Percentiles rank a stretch among this genome's conserved stretches.
Evolutionary conservation across 225 moss, liverwort and hornwort species (phyloP).

Genomic region (Antitrichia curtipendula): DNA sequence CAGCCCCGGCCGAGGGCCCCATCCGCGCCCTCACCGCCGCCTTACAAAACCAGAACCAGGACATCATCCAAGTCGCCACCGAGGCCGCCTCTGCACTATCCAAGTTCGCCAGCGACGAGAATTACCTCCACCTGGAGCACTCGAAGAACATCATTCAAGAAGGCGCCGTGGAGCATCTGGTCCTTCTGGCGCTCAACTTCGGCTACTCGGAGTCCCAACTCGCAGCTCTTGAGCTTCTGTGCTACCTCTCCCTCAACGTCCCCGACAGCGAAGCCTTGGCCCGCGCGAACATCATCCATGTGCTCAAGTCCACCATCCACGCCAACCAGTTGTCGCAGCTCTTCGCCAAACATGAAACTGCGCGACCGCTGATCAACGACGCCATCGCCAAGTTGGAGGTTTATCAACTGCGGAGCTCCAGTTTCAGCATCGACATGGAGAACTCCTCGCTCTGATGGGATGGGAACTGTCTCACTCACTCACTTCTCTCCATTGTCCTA

Average conservation of each 20-base stretch:
- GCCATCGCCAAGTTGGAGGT: slow-evolving; percentile 46
- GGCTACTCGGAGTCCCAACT: slow-evolving; percentile 34
- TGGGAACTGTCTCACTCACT: not conserved
- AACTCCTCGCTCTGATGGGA: not conserved
- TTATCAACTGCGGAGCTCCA: slow-evolving; percentile 32
- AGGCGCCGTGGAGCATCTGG: slow-evolving; percentile 37
- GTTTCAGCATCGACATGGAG: slow-evolving; percentile 22
- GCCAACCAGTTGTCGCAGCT: slow-evolving; percentile 39
- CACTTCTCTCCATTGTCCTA: not conserved
- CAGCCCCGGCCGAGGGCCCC: slow-evolving; percentile 31
- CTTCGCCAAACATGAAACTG: slow-evolving; percentile 27
- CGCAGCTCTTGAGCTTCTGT: slow-evolving; percentile 29
- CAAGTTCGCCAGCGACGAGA: slow-evolving; percentile 39
- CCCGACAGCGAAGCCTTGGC: slow-evolving; percentile 36
- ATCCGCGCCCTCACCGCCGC: slow-evolving; percentile 19
- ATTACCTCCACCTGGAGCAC: slow-evolving; percentile 46
- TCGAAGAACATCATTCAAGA: slow-evolving; percentile 40
- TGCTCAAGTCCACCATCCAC: slow-evolving; percentile 23
- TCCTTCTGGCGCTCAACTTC: slow-evolving; percentile 35
- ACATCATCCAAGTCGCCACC: slow-evolving; percentile 13
- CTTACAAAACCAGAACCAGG: slow-evolving; percentile 19
- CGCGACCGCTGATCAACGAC: slow-evolving; percentile 23
- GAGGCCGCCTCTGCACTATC: slow-evolving; percentile 28
- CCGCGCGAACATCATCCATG: slow-evolving; percentile 9
- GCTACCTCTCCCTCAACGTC: slow-evolving; percentile 27